Conservation (phyloP, 495 filamentous ascomycete genomes). For the Neurospora sp. region DNA sequence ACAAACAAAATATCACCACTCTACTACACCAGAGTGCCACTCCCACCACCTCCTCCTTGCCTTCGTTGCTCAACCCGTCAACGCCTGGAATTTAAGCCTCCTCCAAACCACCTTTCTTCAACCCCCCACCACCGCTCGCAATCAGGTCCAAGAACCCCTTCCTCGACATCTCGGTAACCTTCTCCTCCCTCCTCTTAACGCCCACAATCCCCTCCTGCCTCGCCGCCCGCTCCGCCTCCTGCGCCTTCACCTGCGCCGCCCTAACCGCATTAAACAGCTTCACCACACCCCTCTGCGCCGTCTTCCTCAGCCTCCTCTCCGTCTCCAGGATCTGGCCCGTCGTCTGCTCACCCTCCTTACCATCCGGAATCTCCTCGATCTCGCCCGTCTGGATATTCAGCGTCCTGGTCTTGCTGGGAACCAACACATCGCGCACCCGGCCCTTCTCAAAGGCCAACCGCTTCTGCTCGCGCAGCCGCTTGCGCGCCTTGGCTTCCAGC, state of each 20-base stretch:
- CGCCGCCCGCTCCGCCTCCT: constrained; percentile 59
- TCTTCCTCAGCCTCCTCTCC: constrained; percentile 74
- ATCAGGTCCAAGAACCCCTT: constrained; percentile 92
- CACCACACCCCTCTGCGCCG: constrained; percentile 82
- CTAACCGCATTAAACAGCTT: constrained; percentile 94
- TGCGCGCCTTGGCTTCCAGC: constrained; percentile 69
- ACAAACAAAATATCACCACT: neutral
- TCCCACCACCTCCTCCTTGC: neutral
- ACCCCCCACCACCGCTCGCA: constrained; percentile 45
- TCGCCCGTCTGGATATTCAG: constrained; percentile 34
- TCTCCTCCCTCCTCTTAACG: constrained; percentile 63
- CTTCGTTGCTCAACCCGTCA: no score
- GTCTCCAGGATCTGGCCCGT: constrained; percentile 56
- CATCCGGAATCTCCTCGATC: constrained; percentile 26
- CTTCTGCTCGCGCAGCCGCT: constrained; percentile 71
- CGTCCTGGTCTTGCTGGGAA: constrained; percentile 30
- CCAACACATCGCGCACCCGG: constrained; percentile 71
- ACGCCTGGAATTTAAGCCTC: constrained; percentile 28
- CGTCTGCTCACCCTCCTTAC: constrained; percentile 21
- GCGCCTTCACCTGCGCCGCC: constrained; percentile 76
- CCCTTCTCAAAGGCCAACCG: constrained; percentile 75
- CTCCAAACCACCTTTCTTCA: constrained; percentile 41
- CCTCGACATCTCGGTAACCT: constrained; percentile 88
- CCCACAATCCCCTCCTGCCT: constrained; percentile 66
- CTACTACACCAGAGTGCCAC: neutral